A percentile compares a stretch with the other conserved stretches of the same genome.
Conservation (phyloP, 192 early-diverging fungal species). For the Gonapodya sp. region DNA sequence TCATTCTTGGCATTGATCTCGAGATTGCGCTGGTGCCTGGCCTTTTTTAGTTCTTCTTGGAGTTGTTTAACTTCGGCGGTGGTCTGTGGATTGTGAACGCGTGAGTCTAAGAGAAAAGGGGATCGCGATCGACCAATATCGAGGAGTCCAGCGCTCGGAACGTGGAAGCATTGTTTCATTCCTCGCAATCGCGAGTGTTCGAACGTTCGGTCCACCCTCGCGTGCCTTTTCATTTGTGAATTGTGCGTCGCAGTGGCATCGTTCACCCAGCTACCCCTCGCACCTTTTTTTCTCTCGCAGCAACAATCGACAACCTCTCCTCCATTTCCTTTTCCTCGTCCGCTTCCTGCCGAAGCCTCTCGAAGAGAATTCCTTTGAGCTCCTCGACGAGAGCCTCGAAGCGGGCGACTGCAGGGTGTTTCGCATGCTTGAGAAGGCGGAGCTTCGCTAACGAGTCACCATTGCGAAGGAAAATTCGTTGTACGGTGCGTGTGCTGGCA, state of each 20-base stretch:
- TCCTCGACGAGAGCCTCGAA: slow-evolving; percentile 43
- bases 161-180: not conserved
- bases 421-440: slow-evolving; percentile 31
- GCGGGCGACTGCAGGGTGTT: slow-evolving; percentile 17
- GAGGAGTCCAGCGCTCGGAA: not conserved
- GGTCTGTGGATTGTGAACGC: slow-evolving; percentile 22
- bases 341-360: slow-evolving; percentile 34
- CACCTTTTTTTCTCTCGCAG: slow-evolving; percentile 50
- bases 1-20: slow-evolving; percentile 48
- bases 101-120: not conserved
- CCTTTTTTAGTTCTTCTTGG: slow-evolving; percentile 39
- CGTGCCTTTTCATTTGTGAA: too few species aligned
- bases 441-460: slow-evolving; percentile 31
- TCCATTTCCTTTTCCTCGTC: slow-evolving; percentile 43
- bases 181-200: too few species aligned
- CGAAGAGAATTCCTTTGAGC: slow-evolving; percentile 38
- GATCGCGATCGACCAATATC: slow-evolving; percentile 9
- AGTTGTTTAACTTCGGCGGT: slow-evolving; percentile 17
- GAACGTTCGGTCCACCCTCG: too few species aligned
- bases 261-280: too few species aligned
- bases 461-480: slow-evolving; percentile 37
- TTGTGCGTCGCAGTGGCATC: too few species aligned
- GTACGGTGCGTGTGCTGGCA: slow-evolving; percentile 24
- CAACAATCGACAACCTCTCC: slow-evolving; percentile 37
- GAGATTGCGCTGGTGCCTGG: slow-evolving; percentile 25